Conservation (phyloP, 768 basidiomycete species). For the Suillus ampliporus region DNA sequence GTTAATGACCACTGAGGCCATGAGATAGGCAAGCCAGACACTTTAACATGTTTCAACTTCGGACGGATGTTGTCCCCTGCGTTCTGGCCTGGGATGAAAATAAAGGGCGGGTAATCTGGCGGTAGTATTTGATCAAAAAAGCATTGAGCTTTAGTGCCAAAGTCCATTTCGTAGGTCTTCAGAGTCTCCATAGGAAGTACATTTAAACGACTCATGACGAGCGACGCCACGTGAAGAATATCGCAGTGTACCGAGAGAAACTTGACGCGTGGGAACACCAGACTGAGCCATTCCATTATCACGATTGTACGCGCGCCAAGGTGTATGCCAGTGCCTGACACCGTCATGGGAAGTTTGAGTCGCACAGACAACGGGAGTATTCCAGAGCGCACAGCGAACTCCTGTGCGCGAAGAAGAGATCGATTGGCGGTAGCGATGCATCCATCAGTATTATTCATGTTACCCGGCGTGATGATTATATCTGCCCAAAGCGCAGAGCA, state of each 20-base stretch:
- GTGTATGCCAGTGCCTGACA: background rate
- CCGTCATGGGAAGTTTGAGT: background rate
- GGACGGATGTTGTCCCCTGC: background rate
- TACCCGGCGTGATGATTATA: constrained; percentile 24
- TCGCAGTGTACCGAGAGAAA: constrained; percentile 13
- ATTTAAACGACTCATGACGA: background rate
- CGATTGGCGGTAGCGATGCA: background rate
- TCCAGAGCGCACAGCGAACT: constrained; percentile 8
- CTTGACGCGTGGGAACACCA: constrained; percentile 9
- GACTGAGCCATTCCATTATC: constrained; percentile 9
- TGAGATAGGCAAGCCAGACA: background rate
- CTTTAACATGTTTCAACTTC: constrained; percentile 1
- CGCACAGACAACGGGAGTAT: constrained; percentile 11
- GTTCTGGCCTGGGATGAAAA: too few relatives aligned
- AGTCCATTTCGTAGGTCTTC: constrained; percentile 11
- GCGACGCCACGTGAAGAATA: background rate
- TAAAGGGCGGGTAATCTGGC: background rate
- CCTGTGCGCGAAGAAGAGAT: constrained; percentile 1
- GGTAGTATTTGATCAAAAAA: background rate
- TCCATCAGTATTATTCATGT: background rate
- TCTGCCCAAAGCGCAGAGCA: constrained; percentile 45
- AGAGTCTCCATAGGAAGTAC: constrained; percentile 10
- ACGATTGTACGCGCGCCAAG: background rate
- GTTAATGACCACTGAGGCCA: constrained; percentile 16
- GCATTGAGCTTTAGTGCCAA: background rate